Evolutionary conservation across 768 basidiomycete genomes (phyloP), one percentile per base, ranked within the genome.

Genomic region (Psilocybe cubensis): DNA sequence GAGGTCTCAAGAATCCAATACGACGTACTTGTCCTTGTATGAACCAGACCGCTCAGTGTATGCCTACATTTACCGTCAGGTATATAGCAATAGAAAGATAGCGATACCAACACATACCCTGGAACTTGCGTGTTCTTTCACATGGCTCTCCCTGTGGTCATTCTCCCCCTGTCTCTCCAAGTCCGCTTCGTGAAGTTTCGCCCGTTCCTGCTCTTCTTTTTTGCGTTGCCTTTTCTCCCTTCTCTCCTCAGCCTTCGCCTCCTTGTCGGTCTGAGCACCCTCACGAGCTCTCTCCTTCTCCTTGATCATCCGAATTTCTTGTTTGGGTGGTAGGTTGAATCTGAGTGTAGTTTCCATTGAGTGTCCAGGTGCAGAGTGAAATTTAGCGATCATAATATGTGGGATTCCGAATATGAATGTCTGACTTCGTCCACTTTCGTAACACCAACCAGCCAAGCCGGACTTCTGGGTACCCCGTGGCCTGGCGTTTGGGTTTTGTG

Each of bases 21-120:
- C 11, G 14, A 63, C 66, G 17, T 12, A 71, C 72, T 73, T 73
- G 57, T 72, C 72, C 52, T 73, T 73, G 54, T 70, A 71, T 12
- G 68, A 66, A 29, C 60, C 57, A 31, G 52, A 48, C 44, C 59
- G 57, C 7, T 64, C 65, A 4, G 58, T 33, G 31, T 62, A 60
- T 33, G 31, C 52, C 63, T 62, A 42, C 29, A 2, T n/a, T 14
- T 10, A 38, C 2, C n/a, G 35, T 38, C 35, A 38, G 35, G n/a
- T 38, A 38, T 4, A 11, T 17, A 38, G 35, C 14, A 8, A 33
- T 33, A 33, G 35, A 38, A 14, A 38, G n/a, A 14, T 10, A 11
- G 14, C 35, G n/a, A 38, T 9, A 12, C n/a, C n/a, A n/a, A n/a
- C 5, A 38, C 35, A 38, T 38, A 38, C 35, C 35, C 35, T 38